Evolutionary conservation across 2,329 filamentous ascomycete genomes (phyloP).

Genomic region (Sordariomycetes sp.): DNA sequence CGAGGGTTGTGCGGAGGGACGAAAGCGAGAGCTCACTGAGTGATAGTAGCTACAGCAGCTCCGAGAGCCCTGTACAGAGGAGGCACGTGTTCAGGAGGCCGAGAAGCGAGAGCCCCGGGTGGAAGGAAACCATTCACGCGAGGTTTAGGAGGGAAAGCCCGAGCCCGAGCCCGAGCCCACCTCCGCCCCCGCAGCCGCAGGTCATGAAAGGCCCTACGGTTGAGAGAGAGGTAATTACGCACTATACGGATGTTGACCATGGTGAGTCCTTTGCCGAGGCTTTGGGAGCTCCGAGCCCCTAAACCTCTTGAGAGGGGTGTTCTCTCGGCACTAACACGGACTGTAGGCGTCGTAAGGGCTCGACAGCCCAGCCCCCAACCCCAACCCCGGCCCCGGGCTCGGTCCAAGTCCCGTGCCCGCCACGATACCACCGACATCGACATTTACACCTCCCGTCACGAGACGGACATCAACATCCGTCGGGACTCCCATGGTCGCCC

Average conservation of each 20-base stretch:
- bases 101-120: slow-evolving; percentile 7
- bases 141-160: slow-evolving; percentile 34
- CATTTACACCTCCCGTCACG: slow-evolving; percentile 41
- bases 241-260: slow-evolving; percentile 80
- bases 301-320: not conserved
- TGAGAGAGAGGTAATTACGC: slow-evolving; percentile 80
- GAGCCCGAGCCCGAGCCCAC: slow-evolving; percentile 30
- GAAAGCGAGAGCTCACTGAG: not conserved
- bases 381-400: slow-evolving; percentile 25
- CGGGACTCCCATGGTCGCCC: slow-evolving; percentile 21
- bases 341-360: slow-evolving; percentile 31
- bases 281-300: not conserved
- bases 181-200: slow-evolving; percentile 48
- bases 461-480: slow-evolving; percentile 48
- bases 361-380: slow-evolving; percentile 37
- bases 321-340: not conserved
- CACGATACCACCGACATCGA: slow-evolving; percentile 52
- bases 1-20: slow-evolving; percentile 10
- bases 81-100: not conserved
- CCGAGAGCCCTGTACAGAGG: not conserved
- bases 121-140: slow-evolving; percentile 30
- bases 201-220: slow-evolving; percentile 69
- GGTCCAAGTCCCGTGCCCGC: slow-evolving; percentile 27
- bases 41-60: not conserved
- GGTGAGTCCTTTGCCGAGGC: slow-evolving; percentile 38